phyloP scores from a whole-genome alignment of 2,329 filamentous ascomycete species.

The Colletotrichum kahawae region DNA sequence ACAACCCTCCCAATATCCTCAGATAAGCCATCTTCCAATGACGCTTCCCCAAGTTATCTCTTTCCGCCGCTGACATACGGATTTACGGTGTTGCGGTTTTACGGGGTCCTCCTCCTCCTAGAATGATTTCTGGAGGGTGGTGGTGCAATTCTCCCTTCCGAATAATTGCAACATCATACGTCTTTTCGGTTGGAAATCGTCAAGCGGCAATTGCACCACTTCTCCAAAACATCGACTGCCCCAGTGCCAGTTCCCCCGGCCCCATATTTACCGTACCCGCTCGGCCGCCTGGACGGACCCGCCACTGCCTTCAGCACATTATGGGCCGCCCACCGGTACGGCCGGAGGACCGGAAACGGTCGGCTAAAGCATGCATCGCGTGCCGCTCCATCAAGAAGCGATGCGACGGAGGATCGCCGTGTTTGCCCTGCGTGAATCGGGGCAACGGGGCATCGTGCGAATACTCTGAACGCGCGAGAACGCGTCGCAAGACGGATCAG shows the following conservation, averaged over 20 bases:
- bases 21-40: background rate
- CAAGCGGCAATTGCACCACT: background rate
- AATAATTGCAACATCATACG: background rate
- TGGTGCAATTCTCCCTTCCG: background rate
- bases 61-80: background rate
- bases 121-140: background rate
- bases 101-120: background rate
- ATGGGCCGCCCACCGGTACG: slow-evolving; percentile 60
- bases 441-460: background rate
- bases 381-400: slow-evolving; percentile 57
- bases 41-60: background rate
- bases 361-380: slow-evolving; percentile 51
- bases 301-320: background rate
- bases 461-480: background rate
- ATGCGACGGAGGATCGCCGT: slow-evolving; percentile 54
- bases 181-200: background rate
- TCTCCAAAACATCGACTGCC: background rate
- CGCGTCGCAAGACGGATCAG: background rate
- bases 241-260: background rate
- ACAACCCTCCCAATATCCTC: background rate
- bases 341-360: slow-evolving; percentile 52
- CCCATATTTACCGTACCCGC: background rate
- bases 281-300: background rate
- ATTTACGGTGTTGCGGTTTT: background rate
- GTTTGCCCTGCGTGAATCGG: slow-evolving; percentile 25